Conservation (phyloP, 1,139 yeast species). For the Saccharomyces hybrid region DNA sequence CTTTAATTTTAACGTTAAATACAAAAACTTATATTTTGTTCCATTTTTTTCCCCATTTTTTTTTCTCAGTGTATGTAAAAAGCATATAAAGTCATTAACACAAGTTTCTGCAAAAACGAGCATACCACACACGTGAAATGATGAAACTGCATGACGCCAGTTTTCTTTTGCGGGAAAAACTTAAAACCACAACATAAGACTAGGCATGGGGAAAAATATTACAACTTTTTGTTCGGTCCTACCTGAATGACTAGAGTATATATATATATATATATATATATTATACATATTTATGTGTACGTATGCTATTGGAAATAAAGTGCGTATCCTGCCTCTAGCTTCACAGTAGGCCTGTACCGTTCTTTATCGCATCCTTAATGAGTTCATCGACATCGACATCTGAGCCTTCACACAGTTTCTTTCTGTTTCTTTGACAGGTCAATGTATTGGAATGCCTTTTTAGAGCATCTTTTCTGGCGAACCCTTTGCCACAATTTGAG, state of each 20-base stretch:
- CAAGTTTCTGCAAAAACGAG: not conserved
- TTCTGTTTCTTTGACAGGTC: constrained; percentile 64
- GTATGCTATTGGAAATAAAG: not conserved
- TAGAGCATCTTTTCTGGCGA: constrained; percentile 75
- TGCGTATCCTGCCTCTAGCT: constrained; percentile 5
- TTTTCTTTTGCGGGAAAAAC: not conserved
- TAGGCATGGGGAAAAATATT: not conserved
- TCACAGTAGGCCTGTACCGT: constrained; percentile 11
- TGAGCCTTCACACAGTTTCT: constrained; percentile 34
- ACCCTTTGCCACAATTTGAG: constrained; percentile 69
- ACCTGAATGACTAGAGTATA: not conserved
- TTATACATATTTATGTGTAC: too few relatives aligned
- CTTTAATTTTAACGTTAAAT: constrained; percentile 1
- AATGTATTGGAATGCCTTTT: constrained; percentile 65
- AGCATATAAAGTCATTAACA: not conserved
- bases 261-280: not conserved
- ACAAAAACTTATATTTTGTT: not conserved
- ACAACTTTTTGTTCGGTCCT: not conserved
- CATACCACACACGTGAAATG: constrained; percentile 1
- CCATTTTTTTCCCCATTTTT: not conserved
- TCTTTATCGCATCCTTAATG: constrained; percentile 20
- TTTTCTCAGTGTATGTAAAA: not conserved
- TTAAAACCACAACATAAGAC: not conserved
- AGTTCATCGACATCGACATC: constrained; percentile 25
- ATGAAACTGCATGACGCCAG: not conserved